Percentiles rank a stretch among this genome's conserved stretches.
Conservation (phyloP, 1,284 basidiomycete genomes). For the Puccinia polysora region DNA sequence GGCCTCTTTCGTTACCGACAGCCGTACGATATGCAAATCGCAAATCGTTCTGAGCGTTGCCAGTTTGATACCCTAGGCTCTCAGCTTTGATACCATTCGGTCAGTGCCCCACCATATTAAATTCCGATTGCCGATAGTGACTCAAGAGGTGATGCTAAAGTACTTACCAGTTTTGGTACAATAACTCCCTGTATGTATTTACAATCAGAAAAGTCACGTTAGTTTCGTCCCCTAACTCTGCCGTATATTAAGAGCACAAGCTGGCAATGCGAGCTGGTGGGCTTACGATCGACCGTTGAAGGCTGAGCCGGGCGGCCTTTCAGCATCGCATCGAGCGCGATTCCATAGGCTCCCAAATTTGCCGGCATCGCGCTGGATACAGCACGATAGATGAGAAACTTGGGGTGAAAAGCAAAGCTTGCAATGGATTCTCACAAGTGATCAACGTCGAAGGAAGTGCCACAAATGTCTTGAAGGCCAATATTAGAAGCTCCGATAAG, state of each 20-base stretch:
- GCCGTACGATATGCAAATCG: not conserved
- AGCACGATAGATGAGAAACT: not conserved
- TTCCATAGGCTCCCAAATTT: not conserved
- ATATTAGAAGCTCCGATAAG: constrained; percentile 9
- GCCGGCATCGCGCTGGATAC: not conserved
- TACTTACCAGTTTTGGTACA: not conserved
- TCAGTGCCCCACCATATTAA: no score
- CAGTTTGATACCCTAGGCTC: not conserved
- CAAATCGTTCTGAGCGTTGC: not conserved
- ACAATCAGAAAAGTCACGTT: not conserved
- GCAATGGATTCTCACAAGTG: not conserved
- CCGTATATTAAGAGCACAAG: no score
- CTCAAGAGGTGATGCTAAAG: not conserved
- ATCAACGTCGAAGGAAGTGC: not conserved
- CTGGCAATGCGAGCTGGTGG: no score
- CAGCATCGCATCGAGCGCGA: not conserved
- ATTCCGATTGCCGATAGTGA: not conserved
- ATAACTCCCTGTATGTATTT: not conserved
- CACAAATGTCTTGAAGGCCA: constrained; percentile 11
- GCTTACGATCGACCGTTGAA: constrained; percentile 2
- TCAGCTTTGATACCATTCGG: no score
- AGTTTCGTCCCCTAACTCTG: no score
- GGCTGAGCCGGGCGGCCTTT: not conserved
- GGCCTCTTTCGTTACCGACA: not conserved
- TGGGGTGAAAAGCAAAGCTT: not conserved